Percentiles rank a stretch among this genome's conserved stretches.
Conservation (phyloP, 768 basidiomycete species). For the Leccinum arenicola region DNA sequence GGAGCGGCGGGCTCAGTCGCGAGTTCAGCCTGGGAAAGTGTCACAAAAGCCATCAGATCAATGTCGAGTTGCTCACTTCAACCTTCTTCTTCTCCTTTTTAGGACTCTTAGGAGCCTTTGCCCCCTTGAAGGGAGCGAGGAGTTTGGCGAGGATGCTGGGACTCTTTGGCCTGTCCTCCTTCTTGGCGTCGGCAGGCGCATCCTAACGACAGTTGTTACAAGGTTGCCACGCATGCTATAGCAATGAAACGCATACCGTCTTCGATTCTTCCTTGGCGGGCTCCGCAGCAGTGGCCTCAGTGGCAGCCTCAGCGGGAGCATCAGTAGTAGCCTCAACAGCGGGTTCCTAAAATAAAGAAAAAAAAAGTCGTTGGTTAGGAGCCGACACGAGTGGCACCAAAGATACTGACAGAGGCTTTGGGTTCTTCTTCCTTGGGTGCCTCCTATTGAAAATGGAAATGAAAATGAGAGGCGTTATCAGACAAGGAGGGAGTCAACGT, state of each 20-base stretch:
- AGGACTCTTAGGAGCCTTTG: constrained; percentile 66
- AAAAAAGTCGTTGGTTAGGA: neutral
- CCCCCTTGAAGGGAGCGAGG: constrained; percentile 73
- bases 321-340: constrained; percentile 27
- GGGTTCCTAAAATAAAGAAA: constrained; percentile 33
- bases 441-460: constrained; percentile 28
- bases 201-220: constrained; percentile 15
- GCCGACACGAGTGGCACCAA: accelerated
- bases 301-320: constrained; percentile 23
- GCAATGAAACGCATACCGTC: constrained; percentile 28
- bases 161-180: constrained; percentile 81
- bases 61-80: constrained; percentile 40
- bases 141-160: constrained; percentile 74
- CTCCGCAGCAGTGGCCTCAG: constrained; percentile 32
- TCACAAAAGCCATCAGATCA: neutral
- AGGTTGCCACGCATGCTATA: constrained; percentile 30
- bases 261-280: constrained; percentile 44
- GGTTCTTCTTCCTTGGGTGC: constrained; percentile 40
- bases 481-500: constrained; percentile 16
- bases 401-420: constrained; percentile 36
- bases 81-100: constrained; percentile 86
- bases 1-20: constrained; percentile 29
- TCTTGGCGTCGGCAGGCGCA: constrained; percentile 57
- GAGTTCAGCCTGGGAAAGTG: constrained; percentile 29
- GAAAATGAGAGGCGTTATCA: neutral